Conservation (phyloP, 2,329 filamentous ascomycete species). For the Microsporum canis region DNA sequence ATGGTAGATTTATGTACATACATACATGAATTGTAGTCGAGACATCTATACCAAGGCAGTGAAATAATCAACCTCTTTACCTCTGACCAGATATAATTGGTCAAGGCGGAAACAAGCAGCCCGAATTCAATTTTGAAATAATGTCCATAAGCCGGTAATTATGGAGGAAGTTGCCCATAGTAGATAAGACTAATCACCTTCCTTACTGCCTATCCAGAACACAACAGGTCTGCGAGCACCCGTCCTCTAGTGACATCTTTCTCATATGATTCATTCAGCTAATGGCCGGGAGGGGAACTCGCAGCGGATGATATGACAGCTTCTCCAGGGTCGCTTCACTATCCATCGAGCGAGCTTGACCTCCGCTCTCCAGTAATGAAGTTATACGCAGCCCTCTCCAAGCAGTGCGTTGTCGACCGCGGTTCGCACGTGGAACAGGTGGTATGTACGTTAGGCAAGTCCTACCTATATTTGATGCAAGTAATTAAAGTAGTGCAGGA, state of each 20-base stretch:
- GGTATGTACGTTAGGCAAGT: conserved; percentile 1
- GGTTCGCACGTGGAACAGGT: conserved; percentile 4
- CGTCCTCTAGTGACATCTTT: background rate
- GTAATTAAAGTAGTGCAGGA: conserved; percentile 1
- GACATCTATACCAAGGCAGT: background rate
- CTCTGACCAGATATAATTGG: background rate
- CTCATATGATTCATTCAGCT: conserved; percentile 1
- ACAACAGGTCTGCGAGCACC: background rate
- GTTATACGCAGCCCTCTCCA: background rate
- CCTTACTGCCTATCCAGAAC: background rate
- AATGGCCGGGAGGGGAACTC: background rate
- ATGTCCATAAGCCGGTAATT: background rate
- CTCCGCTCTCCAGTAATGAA: background rate
- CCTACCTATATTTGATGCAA: conserved; percentile 2
- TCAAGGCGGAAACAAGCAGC: conserved; percentile 1
- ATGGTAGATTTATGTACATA: background rate
- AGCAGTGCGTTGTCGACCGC: background rate
- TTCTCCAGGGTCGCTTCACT: background rate
- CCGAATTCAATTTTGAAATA: background rate
- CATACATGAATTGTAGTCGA: background rate
- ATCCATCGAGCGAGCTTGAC: background rate
- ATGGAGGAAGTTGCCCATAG: background rate
- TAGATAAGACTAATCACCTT: background rate
- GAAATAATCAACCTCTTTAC: background rate
- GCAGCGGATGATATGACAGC: background rate